Evolutionary conservation across 306 rosid species (phyloP).

Genomic region (Datisca glomerata): DNA sequence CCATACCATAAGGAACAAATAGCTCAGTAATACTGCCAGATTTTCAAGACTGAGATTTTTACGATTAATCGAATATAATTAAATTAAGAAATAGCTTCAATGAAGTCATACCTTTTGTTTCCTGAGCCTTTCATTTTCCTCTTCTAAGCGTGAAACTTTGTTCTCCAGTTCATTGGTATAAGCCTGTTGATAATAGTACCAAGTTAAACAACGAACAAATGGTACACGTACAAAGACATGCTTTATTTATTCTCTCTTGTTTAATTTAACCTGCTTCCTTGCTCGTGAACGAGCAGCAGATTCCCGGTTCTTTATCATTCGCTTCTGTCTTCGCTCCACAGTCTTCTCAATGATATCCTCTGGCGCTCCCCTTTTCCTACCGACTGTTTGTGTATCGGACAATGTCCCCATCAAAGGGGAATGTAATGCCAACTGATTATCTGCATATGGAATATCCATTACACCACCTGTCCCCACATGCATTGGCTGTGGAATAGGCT

Average conservation of each 20-base stretch:
- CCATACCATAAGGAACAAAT: no score
- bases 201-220: background rate
- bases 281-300: constrained; percentile 99
- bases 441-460: constrained; percentile 49
- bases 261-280: constrained; percentile 63
- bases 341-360: constrained; percentile 65
- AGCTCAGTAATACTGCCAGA: no score
- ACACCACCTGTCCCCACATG: constrained; percentile 50
- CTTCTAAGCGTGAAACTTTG: constrained; percentile 74
- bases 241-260: no score
- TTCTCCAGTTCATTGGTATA: constrained; percentile 85
- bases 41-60: no score
- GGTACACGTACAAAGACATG: background rate
- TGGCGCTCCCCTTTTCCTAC: constrained; percentile 59
- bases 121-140: constrained; percentile 90
- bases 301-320: constrained; percentile 97
- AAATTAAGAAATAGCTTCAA: no score
- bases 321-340: constrained; percentile 82
- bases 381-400: constrained; percentile 48
- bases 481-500: constrained; percentile 39
- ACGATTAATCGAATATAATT: no score
- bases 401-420: constrained; percentile 52
- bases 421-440: constrained; percentile 49
- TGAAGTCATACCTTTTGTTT: constrained; percentile 57
- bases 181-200: constrained; percentile 41